These are phyloP conservation scores for Erucastrum elatum DNA, from an alignment of 345 rosid genomes.

Conservation along the genomic window DNA sequence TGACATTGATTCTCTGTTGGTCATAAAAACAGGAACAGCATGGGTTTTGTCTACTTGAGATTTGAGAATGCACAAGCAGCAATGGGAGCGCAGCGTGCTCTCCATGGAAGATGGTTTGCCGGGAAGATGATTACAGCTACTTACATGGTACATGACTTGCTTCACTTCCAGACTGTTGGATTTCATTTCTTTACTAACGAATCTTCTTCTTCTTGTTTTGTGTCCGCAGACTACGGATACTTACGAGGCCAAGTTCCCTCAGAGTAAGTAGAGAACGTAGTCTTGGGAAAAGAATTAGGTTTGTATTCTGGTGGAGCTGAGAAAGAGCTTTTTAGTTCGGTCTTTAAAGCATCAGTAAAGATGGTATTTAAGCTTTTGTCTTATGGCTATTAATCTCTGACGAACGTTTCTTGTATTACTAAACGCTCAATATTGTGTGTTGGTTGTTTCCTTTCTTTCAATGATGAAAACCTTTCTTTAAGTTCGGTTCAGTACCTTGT, in stretches of 20 bases:
- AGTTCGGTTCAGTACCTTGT: conserved; percentile 6
- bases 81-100: conserved; percentile 68
- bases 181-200: not conserved
- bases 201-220: not conserved
- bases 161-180: not conserved
- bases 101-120: conserved; percentile 99
- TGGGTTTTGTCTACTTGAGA: conserved; percentile 83
- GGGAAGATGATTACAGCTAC: conserved; percentile 95
- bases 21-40: conserved; percentile 59
- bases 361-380: conserved; percentile 5
- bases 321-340: conserved; percentile 1
- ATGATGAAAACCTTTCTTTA: not conserved
- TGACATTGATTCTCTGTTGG: conserved; percentile 4
- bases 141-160: conserved; percentile 59
- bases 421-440: not conserved
- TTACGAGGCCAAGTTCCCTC: conserved; percentile 64
- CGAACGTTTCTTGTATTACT: not conserved
- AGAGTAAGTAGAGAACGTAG: conserved; percentile 36
- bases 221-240: conserved; percentile 51
- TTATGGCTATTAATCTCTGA: not conserved
- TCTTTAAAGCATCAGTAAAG: conserved; percentile 16
- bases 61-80: conserved; percentile 69
- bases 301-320: conserved; percentile 6
- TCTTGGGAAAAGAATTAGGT: not conserved
- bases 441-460: not conserved